Conservation (phyloP, 1,284 basidiomycete genomes). For the Apiotrichum sp. region DNA sequence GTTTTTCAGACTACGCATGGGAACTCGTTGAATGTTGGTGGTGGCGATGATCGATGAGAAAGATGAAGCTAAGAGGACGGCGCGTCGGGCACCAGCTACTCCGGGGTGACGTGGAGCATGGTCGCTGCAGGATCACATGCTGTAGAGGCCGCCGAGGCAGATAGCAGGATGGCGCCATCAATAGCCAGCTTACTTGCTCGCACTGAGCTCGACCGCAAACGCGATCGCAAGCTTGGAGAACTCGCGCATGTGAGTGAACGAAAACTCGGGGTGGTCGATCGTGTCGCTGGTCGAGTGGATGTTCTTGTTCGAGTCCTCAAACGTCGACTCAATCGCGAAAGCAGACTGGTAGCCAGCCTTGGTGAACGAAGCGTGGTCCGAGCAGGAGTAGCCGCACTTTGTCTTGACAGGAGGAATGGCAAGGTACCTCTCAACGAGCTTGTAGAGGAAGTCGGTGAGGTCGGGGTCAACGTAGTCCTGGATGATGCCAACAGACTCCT, state of each 20-base stretch:
- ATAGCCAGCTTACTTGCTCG: background rate
- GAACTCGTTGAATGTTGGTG: no score
- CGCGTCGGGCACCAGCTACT: background rate
- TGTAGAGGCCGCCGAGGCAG: background rate
- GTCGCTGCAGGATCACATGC: slow-evolving; percentile 2
- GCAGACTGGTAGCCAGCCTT: slow-evolving; percentile 78
- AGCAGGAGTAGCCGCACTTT: slow-evolving; percentile 89
- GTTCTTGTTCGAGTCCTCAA: slow-evolving; percentile 58
- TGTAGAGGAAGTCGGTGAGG: slow-evolving; percentile 68
- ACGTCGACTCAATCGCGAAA: slow-evolving; percentile 59
- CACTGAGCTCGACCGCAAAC: slow-evolving; percentile 66
- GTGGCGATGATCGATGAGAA: background rate
- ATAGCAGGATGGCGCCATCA: background rate
- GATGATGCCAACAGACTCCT: slow-evolving; percentile 83
- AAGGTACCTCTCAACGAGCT: slow-evolving; percentile 62
- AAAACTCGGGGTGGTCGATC: slow-evolving; percentile 80
- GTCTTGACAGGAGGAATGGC: slow-evolving; percentile 47
- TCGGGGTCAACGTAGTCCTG: slow-evolving; percentile 72
- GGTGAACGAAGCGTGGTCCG: slow-evolving; percentile 71
- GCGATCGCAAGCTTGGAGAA: slow-evolving; percentile 86
- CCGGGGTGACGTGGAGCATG: background rate
- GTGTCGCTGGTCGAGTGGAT: slow-evolving; percentile 78
- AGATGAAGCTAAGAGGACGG: background rate
- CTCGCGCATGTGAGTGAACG: slow-evolving; percentile 54
- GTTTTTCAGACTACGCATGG: no score